These are phyloP conservation scores for Claviceps citrina DNA, from an alignment of 2,329 filamentous ascomycete genomes.

Conservation along the genomic window DNA sequence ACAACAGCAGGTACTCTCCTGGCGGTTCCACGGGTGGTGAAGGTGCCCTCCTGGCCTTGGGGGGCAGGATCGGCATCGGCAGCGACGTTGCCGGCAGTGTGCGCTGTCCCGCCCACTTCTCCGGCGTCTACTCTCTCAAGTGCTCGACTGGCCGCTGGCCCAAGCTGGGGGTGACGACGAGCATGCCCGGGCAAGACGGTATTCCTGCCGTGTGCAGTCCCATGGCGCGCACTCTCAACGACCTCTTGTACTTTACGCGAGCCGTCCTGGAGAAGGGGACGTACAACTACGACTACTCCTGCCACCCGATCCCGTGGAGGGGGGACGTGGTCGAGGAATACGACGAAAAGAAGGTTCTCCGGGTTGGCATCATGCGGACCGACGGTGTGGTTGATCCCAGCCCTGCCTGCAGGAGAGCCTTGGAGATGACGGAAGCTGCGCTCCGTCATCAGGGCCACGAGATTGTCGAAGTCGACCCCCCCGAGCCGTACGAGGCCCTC, in stretches of 20 bases:
- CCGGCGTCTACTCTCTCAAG: conserved; percentile 71
- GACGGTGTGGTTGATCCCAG: conserved; percentile 76
- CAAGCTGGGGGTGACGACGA: conserved; percentile 67
- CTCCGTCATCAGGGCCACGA: conserved; percentile 61
- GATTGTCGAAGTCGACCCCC: conserved; percentile 47
- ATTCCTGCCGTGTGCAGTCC: conserved; percentile 80
- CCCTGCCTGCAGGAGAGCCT: conserved; percentile 65
- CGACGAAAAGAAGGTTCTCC: conserved; percentile 44
- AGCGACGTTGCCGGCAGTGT: conserved; percentile 86
- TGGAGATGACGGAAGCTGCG: conserved; percentile 55
- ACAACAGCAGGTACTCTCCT: conserved; percentile 69
- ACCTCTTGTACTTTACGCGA: conserved; percentile 71
- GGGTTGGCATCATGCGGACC: conserved; percentile 61
- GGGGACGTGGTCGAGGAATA: conserved; percentile 43
- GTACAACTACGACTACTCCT: conserved; percentile 77
- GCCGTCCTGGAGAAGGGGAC: conserved; percentile 66
- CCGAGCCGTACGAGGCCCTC: conserved; percentile 59
- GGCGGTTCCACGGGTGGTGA: conserved; percentile 85
- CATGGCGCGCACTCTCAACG: conserved; percentile 74
- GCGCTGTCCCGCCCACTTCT: conserved; percentile 73
- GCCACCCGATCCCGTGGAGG: conserved; percentile 74
- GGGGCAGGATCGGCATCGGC: conserved; percentile 75
- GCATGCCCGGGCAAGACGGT: conserved; percentile 85
- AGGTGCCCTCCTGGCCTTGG: conserved; percentile 63
- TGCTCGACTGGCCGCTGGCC: conserved; percentile 87